phyloP scores from a whole-genome alignment of 2,329 filamentous ascomycete species.

The Alternaria arborescens region DNA sequence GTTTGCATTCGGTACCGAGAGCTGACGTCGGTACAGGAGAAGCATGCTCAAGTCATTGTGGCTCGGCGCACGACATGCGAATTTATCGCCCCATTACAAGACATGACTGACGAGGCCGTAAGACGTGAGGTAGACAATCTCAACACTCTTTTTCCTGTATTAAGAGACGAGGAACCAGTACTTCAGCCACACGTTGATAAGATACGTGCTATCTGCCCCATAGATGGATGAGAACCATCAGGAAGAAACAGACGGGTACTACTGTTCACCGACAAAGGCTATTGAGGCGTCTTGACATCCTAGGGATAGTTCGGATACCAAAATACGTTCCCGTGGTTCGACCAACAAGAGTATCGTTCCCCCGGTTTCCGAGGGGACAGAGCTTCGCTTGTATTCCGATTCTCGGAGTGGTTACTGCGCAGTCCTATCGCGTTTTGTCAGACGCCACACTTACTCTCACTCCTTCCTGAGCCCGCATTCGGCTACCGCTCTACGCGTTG shows the following conservation, averaged over 20 bases:
- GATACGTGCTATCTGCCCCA: slow-evolving; percentile 8
- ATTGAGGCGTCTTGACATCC: neutral
- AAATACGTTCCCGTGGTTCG: neutral
- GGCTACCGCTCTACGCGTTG: neutral
- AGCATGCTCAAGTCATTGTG: slow-evolving; percentile 12
- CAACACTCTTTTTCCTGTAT: slow-evolving; percentile 13
- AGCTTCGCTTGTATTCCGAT: neutral
- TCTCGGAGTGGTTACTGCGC: neutral
- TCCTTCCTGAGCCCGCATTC: neutral
- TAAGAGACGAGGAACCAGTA: neutral
- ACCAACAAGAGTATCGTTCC: neutral
- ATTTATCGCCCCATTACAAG: neutral
- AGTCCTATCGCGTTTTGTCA: neutral
- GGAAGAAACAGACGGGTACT: neutral
- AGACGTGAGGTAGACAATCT: slow-evolving; percentile 9
- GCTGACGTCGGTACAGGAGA: slow-evolving; percentile 1
- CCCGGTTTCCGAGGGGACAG: neutral
- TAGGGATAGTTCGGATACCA: neutral
- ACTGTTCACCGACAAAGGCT: neutral
- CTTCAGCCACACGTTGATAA: slow-evolving; percentile 5
- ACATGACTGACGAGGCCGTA: slow-evolving; percentile 5
- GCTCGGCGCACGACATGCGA: slow-evolving; percentile 10
- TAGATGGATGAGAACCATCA: neutral
- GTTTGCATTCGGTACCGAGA: neutral
- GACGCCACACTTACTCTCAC: neutral